These are phyloP conservation scores for Tylopilus sp. DNA, from an alignment of 768 basidiomycete genomes.

Conservation along the genomic window DNA sequence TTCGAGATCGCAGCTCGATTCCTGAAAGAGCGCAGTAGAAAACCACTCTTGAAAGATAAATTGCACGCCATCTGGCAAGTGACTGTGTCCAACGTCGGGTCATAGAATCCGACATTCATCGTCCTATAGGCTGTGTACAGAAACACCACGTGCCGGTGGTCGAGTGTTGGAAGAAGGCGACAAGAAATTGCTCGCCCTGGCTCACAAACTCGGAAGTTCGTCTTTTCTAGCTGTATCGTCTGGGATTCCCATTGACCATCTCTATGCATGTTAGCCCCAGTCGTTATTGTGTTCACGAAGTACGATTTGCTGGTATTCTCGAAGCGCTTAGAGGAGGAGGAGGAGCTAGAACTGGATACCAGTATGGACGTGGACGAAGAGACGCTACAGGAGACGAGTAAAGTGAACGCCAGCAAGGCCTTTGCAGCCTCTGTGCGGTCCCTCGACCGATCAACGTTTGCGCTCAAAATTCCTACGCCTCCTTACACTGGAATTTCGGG, in stretches of 20 bases:
- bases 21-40: no score
- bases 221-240: neutral
- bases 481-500: neutral
- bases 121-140: conserved; percentile 10
- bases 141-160: conserved; percentile 5
- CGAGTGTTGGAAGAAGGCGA: conserved; percentile 10
- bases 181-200: conserved; percentile 1
- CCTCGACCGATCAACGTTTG: neutral
- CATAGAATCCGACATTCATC: no score
- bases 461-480: neutral
- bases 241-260: no score
- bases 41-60: no score
- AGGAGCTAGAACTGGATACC: neutral
- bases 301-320: conserved; percentile 3
- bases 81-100: no score
- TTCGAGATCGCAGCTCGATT: no score
- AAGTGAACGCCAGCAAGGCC: neutral
- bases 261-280: neutral
- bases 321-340: neutral
- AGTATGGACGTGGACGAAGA: no score
- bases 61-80: no score
- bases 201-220: neutral
- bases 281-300: conserved; percentile 8
- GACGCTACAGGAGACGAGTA: neutral
- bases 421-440: neutral